Evolutionary conservation across 2,329 filamentous ascomycete species (phyloP).

Genomic region (Ceratocystis papillata): DNA sequence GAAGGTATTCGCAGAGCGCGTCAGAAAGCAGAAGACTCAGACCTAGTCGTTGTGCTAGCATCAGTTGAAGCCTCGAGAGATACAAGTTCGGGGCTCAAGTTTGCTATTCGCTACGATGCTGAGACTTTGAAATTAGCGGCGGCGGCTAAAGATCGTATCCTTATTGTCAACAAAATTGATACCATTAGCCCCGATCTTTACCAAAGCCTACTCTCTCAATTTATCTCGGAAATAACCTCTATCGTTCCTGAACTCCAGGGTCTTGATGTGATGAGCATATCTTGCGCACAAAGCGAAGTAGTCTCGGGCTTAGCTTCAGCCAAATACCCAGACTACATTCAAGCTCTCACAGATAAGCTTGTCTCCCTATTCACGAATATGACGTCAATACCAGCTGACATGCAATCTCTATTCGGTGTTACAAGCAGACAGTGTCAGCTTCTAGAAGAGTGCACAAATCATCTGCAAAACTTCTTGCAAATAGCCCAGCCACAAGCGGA

Average conservation of each 20-base stretch:
- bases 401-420: constrained; percentile 78
- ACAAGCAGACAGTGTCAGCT: constrained; percentile 81
- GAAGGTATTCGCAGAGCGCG: constrained; percentile 86
- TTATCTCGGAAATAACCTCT: not conserved
- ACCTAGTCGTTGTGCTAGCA: constrained; percentile 72
- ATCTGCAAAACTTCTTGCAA: constrained; percentile 62
- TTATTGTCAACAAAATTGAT: constrained; percentile 56
- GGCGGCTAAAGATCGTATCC: constrained; percentile 39
- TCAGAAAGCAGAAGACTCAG: constrained; percentile 67
- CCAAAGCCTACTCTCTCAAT: constrained; percentile 24
- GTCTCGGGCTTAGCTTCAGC: constrained; percentile 6
- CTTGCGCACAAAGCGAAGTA: constrained; percentile 42
- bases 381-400: constrained; percentile 58
- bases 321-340: constrained; percentile 53
- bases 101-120: constrained; percentile 41
- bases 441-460: constrained; percentile 57
- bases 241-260: constrained; percentile 34
- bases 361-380: constrained; percentile 57
- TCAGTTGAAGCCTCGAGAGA: constrained; percentile 48
- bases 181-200: constrained; percentile 35
- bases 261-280: constrained; percentile 34
- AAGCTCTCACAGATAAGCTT: constrained; percentile 56
- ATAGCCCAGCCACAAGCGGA: constrained; percentile 38
- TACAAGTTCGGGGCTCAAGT: not conserved
- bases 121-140: constrained; percentile 47